A percentile compares a stretch with the other conserved stretches of the same genome.
Evolutionary conservation across 2,329 filamentous ascomycete species (phyloP).

Genomic region (Monilinia fructigena): DNA sequence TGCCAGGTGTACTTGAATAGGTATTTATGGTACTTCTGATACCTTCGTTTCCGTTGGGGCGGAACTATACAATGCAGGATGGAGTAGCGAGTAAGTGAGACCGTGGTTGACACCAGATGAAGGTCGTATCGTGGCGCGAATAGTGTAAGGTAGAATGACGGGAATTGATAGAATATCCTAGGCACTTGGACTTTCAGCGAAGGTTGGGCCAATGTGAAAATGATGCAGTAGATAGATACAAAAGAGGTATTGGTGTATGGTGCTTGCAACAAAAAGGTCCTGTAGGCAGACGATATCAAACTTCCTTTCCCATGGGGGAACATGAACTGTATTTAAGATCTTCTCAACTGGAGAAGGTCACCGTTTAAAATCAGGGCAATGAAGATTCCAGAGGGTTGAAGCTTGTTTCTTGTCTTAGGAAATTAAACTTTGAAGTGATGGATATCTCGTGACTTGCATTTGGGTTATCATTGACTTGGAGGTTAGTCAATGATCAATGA

Average conservation of each 20-base stretch:
- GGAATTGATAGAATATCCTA: not conserved
- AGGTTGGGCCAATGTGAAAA: not conserved
- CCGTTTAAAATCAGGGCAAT: not conserved
- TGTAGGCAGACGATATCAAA: not conserved
- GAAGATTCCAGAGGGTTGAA: slow-evolving; percentile 4
- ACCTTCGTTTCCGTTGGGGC: slow-evolving; percentile 12
- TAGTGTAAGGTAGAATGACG: not conserved
- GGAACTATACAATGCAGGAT: not conserved
- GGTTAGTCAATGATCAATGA: not conserved
- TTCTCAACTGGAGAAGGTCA: not conserved
- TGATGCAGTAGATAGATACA: not conserved
- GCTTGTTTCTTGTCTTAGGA: slow-evolving; percentile 15
- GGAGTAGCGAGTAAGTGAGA: slow-evolving; percentile 1
- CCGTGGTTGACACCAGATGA: slow-evolving; percentile 1
- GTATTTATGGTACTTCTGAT: slow-evolving; percentile 1
- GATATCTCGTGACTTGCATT: slow-evolving; percentile 7
- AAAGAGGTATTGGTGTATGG: not conserved
- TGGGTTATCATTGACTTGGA: slow-evolving; percentile 15
- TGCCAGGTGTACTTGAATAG: not conserved
- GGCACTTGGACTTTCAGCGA: not conserved
- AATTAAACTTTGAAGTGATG: slow-evolving; percentile 17
- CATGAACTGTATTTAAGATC: slow-evolving; percentile 11
- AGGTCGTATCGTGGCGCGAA: slow-evolving; percentile 12
- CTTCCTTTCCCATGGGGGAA: not conserved
- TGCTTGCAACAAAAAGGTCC: not conserved